Conservation (phyloP, 441 rosid species). For the Pelargonium myrrhifolium region DNA sequence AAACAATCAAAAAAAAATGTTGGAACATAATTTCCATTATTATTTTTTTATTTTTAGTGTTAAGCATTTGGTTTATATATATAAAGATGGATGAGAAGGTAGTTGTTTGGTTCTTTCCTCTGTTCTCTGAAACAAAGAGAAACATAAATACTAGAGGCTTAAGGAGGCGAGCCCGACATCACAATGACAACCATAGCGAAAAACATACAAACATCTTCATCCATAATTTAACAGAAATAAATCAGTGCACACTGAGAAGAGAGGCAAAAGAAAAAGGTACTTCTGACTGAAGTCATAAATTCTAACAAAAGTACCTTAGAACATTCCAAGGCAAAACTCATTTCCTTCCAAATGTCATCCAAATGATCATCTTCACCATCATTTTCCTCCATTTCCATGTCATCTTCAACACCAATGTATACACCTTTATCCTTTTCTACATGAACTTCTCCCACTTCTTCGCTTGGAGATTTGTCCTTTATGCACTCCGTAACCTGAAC, state of each 20-base stretch:
- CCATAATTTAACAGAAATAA: no score
- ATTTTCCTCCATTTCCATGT: slow-evolving; percentile 12
- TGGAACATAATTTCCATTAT: no score
- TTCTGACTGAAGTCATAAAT: background rate
- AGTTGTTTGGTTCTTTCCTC: no score
- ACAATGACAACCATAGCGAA: background rate
- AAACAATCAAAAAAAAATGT: background rate
- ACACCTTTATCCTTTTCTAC: slow-evolving; percentile 44
- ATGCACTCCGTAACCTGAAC: background rate
- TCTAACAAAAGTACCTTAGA: slow-evolving; percentile 47
- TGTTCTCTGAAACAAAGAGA: no score
- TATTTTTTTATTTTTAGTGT: no score
- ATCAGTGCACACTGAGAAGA: background rate
- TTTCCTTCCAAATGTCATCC: slow-evolving; percentile 79
- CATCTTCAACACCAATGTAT: slow-evolving; percentile 56
- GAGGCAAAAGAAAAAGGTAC: background rate
- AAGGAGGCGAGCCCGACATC: background rate
- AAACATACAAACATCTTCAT: background rate
- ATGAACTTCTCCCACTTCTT: slow-evolving; percentile 18
- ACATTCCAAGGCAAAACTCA: slow-evolving; percentile 58
- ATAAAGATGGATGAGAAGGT: no score
- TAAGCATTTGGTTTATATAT: no score
- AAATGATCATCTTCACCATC: slow-evolving; percentile 58
- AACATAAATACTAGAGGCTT: no score
- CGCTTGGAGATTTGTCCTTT: background rate